Evolutionary conservation across 805 yeast genomes (phyloP).

Genomic region (Debaryomyces hansenii): DNA sequence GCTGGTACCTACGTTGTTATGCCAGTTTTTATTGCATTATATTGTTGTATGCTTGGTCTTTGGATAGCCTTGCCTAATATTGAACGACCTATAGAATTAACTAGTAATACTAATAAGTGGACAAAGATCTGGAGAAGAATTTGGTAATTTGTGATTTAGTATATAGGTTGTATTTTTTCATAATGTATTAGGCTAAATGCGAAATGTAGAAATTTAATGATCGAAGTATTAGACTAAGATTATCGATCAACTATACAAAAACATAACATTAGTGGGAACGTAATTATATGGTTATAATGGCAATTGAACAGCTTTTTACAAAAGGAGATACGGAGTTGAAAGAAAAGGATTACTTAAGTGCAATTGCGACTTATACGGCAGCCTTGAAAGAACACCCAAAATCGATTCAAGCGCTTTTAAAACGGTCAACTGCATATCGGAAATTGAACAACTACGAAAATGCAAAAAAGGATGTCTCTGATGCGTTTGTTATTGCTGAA

Average conservation of each 20-base stretch:
- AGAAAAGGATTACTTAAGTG: slow-evolving; percentile 41
- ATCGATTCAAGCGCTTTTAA: slow-evolving; percentile 47
- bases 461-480: slow-evolving; percentile 47
- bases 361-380: slow-evolving; percentile 38
- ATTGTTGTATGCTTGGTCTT: slow-evolving; percentile 27
- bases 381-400: slow-evolving; percentile 44
- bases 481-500: slow-evolving; percentile 47
- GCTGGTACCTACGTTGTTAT: slow-evolving; percentile 50
- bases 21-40: slow-evolving; percentile 45
- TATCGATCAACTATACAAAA: no score
- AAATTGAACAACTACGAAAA: slow-evolving; percentile 47
- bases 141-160: not conserved
- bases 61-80: slow-evolving; percentile 46
- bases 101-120: slow-evolving; percentile 11
- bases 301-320: slow-evolving; percentile 35
- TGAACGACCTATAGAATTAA: slow-evolving; percentile 12
- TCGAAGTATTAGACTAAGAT: no score
- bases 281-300: slow-evolving; percentile 22
- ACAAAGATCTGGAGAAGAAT: slow-evolving; percentile 9
- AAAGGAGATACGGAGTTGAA: slow-evolving; percentile 33
- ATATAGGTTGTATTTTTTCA: no score
- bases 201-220: no score
- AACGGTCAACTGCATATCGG: slow-evolving; percentile 51
- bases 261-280: no score
- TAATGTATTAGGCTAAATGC: no score